Base-by-base conservation (phyloP, 192 early-diverging fungal species). In the Lobosporangium transversale region DNA sequence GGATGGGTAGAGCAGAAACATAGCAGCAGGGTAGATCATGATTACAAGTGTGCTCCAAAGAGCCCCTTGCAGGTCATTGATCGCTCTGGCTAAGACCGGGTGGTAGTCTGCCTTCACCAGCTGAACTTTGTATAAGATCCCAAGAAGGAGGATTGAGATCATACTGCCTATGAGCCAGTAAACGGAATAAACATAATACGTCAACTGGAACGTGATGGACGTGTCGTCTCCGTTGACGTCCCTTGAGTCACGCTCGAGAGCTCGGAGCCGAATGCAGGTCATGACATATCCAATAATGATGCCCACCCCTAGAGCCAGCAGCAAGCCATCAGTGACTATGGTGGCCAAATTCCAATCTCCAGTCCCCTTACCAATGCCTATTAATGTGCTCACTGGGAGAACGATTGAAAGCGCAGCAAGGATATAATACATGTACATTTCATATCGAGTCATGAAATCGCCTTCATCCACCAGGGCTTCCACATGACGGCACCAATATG, bases 401-500 rank as follows among this genome's bases (percentile, higher is more conserved):
- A 76, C 18, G 7, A 62, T 9, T 12, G 53, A 58, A 17, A 61
- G 15, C n/a, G 6, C 53, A 9, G 64, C 53, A 18, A 76, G 44
- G 4, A 24, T n/a, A 30, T 58, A 76, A 12, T 67, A 76, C 18
- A 61, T 18, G 26, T 58, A 76, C 73, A 67, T 67, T 47, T 76
- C 73, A 0, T 57, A 8, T 40, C 59, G 66, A 4, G 73, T 67
- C 73, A 76, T 76, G 20, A 76, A 76, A 21, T 76, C 35, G 12
- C 73, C 73, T 17, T 76, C 73, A n/a, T 76, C 73, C 14, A 76
- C 73, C 8, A 76, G 33, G 4, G 56, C 64, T 31, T 76, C 73
- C 18, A 76, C 73, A 31, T 76, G 73, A 0, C 53, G 45, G 21
- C 64, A 76, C 73, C 73, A 76, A 31, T 76, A 76, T 2, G 73